Conservation (phyloP, 202 grass and related monocot species). For the Zoysia matrella region DNA sequence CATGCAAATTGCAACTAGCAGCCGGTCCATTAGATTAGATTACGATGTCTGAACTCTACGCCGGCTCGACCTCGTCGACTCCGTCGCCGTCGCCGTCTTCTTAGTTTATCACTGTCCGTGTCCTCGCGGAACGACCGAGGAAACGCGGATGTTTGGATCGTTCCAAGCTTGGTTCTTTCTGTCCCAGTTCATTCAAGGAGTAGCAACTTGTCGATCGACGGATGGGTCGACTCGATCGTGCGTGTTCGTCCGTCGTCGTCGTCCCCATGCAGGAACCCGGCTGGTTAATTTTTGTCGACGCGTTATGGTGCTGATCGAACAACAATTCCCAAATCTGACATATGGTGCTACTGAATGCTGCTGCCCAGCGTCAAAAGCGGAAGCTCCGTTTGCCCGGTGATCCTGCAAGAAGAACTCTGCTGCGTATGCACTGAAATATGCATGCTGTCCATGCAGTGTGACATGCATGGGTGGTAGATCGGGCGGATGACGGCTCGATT, state of each 20-base stretch:
- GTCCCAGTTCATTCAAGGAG: background rate
- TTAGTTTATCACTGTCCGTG: background rate
- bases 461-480: too few relatives aligned
- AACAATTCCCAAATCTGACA: background rate
- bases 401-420: too few relatives aligned
- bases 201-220: background rate
- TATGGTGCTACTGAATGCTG: too few relatives aligned
- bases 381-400: too few relatives aligned
- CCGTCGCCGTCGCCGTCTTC: background rate
- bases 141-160: background rate
- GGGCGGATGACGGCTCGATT: too few relatives aligned
- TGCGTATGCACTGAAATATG: too few relatives aligned
- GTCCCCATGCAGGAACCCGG: background rate
- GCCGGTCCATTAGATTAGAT: background rate
- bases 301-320: background rate
- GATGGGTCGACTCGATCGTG: background rate
- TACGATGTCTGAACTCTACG: background rate
- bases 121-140: background rate
- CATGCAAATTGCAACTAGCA: conserved; percentile 16
- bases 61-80: background rate
- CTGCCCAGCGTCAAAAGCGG: too few relatives aligned
- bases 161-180: background rate
- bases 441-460: too few relatives aligned
- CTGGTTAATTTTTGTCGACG: too few relatives aligned
- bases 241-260: background rate